phyloP scores from a whole-genome alignment of 2,329 filamentous ascomycete species.

The Colletotrichum sp. region DNA sequence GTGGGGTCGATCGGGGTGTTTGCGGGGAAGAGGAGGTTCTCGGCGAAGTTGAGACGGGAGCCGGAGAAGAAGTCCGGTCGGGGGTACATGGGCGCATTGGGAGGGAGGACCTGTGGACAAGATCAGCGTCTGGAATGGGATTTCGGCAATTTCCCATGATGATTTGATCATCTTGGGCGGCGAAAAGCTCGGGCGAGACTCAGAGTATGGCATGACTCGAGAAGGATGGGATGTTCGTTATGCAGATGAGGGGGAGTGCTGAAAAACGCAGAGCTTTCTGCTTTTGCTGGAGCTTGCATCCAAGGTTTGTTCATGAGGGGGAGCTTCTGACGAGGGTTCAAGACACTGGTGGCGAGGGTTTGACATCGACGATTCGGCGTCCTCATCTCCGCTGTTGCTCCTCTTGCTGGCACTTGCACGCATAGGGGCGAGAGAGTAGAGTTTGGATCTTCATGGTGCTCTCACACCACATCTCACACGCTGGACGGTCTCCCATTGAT shows the following conservation, averaged over 20 bases:
- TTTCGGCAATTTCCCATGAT: background rate
- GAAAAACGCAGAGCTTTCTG: background rate
- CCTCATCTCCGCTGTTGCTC: background rate
- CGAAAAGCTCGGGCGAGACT: background rate
- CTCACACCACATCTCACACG: constrained; percentile 8
- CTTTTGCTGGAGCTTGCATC: background rate
- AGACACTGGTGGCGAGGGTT: constrained; percentile 14
- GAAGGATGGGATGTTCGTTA: background rate
- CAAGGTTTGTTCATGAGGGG: constrained; percentile 3
- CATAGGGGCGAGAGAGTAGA: background rate
- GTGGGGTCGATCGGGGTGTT: constrained; percentile 59
- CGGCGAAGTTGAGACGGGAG: constrained; percentile 86
- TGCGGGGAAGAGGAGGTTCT: constrained; percentile 87
- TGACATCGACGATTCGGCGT: constrained; percentile 1
- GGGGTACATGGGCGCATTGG: constrained; percentile 77
- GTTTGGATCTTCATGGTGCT: background rate
- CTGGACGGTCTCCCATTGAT: background rate
- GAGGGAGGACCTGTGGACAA: constrained; percentile 66
- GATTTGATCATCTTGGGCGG: background rate
- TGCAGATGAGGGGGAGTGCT: background rate
- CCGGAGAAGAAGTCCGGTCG: constrained; percentile 85
- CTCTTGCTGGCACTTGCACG: background rate
- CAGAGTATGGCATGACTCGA: constrained; percentile 6
- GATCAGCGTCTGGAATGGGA: background rate
- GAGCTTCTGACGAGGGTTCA: constrained; percentile 13